Conservation (phyloP, 208 protist genomes). For the Leishmania tarentolae region DNA sequence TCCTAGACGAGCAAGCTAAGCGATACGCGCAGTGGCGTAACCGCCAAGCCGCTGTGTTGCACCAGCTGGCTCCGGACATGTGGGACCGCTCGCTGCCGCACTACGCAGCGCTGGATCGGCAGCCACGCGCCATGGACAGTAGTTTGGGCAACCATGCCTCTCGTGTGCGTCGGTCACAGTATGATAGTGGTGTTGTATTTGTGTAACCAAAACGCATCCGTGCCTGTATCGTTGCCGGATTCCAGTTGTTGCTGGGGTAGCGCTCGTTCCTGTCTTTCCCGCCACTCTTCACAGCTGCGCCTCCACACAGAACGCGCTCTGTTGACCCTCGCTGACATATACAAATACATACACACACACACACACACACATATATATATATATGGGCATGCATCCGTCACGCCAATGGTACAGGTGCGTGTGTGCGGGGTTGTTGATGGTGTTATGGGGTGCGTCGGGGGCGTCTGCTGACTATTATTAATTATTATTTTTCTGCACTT, state of each 20-base stretch:
- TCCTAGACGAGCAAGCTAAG: constrained; percentile 23
- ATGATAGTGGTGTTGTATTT: constrained; percentile 24
- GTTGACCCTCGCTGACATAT: neutral
- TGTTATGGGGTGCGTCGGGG: neutral
- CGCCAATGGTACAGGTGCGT: neutral
- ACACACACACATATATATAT: neutral
- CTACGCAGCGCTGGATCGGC: constrained; percentile 32
- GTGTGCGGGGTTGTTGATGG: neutral
- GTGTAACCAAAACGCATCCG: neutral
- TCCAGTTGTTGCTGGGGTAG: neutral
- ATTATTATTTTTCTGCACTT: neutral
- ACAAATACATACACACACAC: neutral
- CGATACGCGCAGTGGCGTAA: constrained; percentile 30
- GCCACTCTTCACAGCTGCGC: neutral
- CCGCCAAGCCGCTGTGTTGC: constrained; percentile 24
- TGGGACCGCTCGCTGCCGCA: constrained; percentile 32
- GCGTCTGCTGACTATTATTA: neutral
- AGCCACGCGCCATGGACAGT: constrained; percentile 33
- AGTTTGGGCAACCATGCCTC: constrained; percentile 13
- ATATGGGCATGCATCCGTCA: neutral
- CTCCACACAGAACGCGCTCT: no score
- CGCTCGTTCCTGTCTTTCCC: neutral
- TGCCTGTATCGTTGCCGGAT: constrained; percentile 1
- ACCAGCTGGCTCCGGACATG: constrained; percentile 38
- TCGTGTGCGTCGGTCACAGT: neutral